phyloP scores from a whole-genome alignment of 768 basidiomycete genomes.

The Agrocybe chaxingu region DNA sequence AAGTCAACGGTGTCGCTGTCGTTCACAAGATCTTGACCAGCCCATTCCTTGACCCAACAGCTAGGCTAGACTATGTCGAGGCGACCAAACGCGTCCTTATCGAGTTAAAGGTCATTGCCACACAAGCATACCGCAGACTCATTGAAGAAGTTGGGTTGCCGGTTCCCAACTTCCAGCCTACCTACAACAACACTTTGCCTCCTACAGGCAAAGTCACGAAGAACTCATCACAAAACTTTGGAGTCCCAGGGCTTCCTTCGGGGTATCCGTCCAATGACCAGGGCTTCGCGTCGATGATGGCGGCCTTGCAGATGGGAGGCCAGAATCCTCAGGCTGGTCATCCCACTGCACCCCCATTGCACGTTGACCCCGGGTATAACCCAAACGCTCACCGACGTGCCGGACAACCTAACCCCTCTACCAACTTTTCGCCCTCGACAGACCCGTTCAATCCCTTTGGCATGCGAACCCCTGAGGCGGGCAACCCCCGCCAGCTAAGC shows the following conservation, averaged over 20 bases:
- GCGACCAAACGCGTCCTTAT: slow-evolving; percentile 89
- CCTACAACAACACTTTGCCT: slow-evolving; percentile 63
- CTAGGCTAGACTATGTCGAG: slow-evolving; percentile 71
- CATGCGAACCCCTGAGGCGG: slow-evolving; percentile 42
- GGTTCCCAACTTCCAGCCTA: slow-evolving; percentile 83
- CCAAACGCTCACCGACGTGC: slow-evolving; percentile 33
- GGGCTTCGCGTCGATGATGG: slow-evolving; percentile 90
- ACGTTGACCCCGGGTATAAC: slow-evolving; percentile 64
- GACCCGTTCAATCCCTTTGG: slow-evolving; percentile 53
- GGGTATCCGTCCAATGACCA: slow-evolving; percentile 83
- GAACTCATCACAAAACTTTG: slow-evolving; percentile 51
- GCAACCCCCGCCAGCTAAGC: slow-evolving; percentile 40
- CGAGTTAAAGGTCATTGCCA: slow-evolving; percentile 89
- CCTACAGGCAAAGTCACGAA: slow-evolving; percentile 59
- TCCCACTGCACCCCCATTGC: slow-evolving; percentile 49
- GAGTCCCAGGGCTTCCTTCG: slow-evolving; percentile 72
- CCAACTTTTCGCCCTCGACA: slow-evolving; percentile 34
- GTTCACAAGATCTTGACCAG: slow-evolving; percentile 91
- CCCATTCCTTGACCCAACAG: slow-evolving; percentile 71
- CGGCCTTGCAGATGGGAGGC: slow-evolving; percentile 85
- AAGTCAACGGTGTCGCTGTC: slow-evolving; percentile 92
- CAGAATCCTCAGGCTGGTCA: slow-evolving; percentile 82
- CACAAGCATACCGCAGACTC: slow-evolving; percentile 89
- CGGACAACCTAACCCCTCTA: slow-evolving; percentile 25
- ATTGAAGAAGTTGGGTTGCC: slow-evolving; percentile 94